Percentiles rank a stretch among this genome's conserved stretches.
Conservation (phyloP, 2,329 filamentous ascomycete genomes). For the Ascochyta rabiei region DNA sequence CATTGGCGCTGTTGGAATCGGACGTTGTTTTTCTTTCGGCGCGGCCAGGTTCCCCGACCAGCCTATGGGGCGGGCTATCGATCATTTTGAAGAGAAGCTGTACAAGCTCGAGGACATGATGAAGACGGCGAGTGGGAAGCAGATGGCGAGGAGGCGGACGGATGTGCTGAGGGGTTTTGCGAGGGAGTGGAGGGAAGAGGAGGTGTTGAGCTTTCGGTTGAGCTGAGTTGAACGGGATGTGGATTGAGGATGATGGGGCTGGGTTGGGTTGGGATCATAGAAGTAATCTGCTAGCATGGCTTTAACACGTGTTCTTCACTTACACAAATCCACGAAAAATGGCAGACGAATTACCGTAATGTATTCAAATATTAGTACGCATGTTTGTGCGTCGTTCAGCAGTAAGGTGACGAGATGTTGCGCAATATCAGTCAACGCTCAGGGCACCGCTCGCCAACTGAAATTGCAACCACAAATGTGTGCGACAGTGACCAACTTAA, state of each 20-base stretch:
- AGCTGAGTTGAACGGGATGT: background rate
- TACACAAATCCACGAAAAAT: background rate
- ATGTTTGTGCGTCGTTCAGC: background rate
- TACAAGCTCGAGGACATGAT: constrained; percentile 42
- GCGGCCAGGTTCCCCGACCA: constrained; percentile 52
- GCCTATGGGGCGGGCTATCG: constrained; percentile 38
- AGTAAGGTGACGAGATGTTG: background rate
- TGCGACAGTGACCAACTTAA: background rate
- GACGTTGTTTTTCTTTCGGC: constrained; percentile 76
- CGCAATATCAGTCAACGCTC: background rate
- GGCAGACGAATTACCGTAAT: no score
- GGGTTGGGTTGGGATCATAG: background rate
- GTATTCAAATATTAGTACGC: no score
- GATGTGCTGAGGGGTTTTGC: constrained; percentile 24
- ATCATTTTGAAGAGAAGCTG: constrained; percentile 47
- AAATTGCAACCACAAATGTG: background rate
- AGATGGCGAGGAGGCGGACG: constrained; percentile 25
- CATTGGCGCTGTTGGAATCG: constrained; percentile 85
- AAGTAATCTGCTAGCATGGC: background rate
- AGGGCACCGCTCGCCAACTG: background rate
- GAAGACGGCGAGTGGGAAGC: constrained; percentile 40
- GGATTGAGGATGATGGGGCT: no score
- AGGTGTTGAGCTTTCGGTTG: constrained; percentile 24
- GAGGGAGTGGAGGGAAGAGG: constrained; percentile 20
- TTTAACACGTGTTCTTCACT: background rate